A percentile compares a stretch with the other conserved stretches of the same genome.
Evolutionary conservation across 1,284 basidiomycete genomes (phyloP).

Genomic region (Vanrija pseudolonga): DNA sequence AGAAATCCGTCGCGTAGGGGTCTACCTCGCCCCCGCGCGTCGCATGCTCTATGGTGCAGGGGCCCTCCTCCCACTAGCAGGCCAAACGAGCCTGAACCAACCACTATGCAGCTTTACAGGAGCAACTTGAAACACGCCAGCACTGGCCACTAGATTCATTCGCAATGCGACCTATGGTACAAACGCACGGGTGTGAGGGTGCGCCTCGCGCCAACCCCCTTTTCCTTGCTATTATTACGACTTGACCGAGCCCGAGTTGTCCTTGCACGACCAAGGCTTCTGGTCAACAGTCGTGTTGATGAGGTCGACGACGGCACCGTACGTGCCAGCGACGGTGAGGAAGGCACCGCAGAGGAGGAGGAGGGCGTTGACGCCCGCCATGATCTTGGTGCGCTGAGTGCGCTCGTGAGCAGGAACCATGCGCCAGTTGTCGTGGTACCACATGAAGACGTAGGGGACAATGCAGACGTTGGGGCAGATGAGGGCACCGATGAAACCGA

Average conservation of each 20-base stretch:
- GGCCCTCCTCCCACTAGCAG: too few relatives aligned
- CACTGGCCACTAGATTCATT: too few relatives aligned
- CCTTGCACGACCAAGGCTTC: slow-evolving; percentile 22
- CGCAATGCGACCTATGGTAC: too few relatives aligned
- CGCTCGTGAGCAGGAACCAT: slow-evolving; percentile 5
- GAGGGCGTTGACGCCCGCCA: slow-evolving; percentile 13
- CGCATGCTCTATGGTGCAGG: too few relatives aligned
- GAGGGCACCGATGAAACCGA: slow-evolving; percentile 32
- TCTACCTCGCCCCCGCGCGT: too few relatives aligned
- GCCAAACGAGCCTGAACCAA: too few relatives aligned
- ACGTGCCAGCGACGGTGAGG: slow-evolving; percentile 33
- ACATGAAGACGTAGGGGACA: slow-evolving; percentile 28
- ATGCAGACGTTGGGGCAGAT: slow-evolving; percentile 23
- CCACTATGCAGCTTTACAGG: too few relatives aligned
- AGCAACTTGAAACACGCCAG: too few relatives aligned
- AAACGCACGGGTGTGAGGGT: too few relatives aligned
- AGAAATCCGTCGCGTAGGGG: too few relatives aligned
- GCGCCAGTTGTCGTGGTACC: slow-evolving; percentile 31
- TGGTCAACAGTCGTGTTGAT: slow-evolving; percentile 10
- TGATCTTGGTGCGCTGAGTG: not conserved
- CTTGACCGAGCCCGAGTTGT: slow-evolving; percentile 21
- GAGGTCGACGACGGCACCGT: slow-evolving; percentile 26
- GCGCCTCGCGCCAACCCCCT: not conserved
- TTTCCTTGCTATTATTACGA: not conserved
- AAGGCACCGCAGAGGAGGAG: slow-evolving; percentile 27